Conservation (phyloP, 148 eudicot genomes). For the Chenopodium album region DNA sequence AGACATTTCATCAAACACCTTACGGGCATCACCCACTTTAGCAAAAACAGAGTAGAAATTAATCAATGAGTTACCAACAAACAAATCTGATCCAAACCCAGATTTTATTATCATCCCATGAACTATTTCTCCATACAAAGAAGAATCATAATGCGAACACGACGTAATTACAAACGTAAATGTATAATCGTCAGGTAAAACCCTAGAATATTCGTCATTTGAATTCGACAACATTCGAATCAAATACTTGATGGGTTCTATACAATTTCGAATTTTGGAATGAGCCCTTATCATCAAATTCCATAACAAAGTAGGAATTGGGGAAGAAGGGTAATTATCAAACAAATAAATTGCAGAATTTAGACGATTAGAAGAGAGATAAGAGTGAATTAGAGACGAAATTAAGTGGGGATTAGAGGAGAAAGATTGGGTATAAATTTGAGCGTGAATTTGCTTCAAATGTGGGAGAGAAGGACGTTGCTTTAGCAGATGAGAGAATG, state of each 20-base stretch:
- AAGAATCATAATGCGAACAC: slow-evolving; percentile 40
- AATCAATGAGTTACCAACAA: slow-evolving; percentile 61
- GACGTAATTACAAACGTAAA: slow-evolving; percentile 60
- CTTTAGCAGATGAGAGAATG: slow-evolving; percentile 44
- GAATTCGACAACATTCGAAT: slow-evolving; percentile 40
- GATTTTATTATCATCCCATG: slow-evolving; percentile 52
- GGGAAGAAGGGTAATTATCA: slow-evolving; percentile 39
- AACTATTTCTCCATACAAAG: slow-evolving; percentile 41
- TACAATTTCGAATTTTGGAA: slow-evolving; percentile 49
- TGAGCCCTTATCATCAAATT: slow-evolving; percentile 61
- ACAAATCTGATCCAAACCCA: slow-evolving; percentile 52
- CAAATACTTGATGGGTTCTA: slow-evolving; percentile 43
- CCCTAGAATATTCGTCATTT: slow-evolving; percentile 14
- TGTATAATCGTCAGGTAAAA: slow-evolving; percentile 64
- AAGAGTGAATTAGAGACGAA: slow-evolving; percentile 52
- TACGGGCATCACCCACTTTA: slow-evolving; percentile 34
- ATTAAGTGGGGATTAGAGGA: slow-evolving; percentile 30
- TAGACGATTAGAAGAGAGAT: slow-evolving; percentile 31
- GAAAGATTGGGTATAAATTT: slow-evolving; percentile 35
- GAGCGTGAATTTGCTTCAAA: slow-evolving; percentile 68
- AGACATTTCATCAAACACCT: slow-evolving; percentile 59
- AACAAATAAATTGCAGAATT: slow-evolving; percentile 44
- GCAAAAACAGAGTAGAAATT: slow-evolving; percentile 37
- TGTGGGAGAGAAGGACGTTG: slow-evolving; percentile 42
- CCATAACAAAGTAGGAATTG: slow-evolving; percentile 57